phyloP scores from a whole-genome alignment of 1,139 yeast genomes.

The Hansenula sp. region DNA sequence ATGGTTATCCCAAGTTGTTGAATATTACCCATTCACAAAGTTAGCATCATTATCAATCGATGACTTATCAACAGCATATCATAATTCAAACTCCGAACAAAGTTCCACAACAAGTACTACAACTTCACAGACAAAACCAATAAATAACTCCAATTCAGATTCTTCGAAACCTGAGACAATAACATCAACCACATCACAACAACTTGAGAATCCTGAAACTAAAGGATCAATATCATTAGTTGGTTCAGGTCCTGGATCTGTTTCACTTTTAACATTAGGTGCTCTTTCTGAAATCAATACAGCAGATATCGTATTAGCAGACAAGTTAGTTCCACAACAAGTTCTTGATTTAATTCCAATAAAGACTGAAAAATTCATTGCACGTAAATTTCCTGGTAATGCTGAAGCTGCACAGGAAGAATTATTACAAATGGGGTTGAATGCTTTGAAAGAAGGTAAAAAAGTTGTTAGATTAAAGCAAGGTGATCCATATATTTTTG shows the following conservation, averaged over 20 bases:
- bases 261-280: slow-evolving; percentile 76
- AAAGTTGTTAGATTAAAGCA: slow-evolving; percentile 88
- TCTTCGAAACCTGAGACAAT: not conserved
- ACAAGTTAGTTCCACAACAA: slow-evolving; percentile 86
- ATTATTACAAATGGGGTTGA: slow-evolving; percentile 64
- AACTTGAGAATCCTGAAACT: not conserved
- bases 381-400: slow-evolving; percentile 93
- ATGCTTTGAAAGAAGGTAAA: slow-evolving; percentile 58
- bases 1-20: slow-evolving; percentile 89
- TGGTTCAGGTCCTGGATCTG: slow-evolving; percentile 94
- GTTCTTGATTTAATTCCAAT: slow-evolving; percentile 79
- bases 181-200: not conserved
- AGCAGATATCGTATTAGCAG: slow-evolving; percentile 86
- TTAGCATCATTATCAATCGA: slow-evolving; percentile 54
- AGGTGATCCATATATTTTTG: slow-evolving; percentile 96
- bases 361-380: slow-evolving; percentile 73
- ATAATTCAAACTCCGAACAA: slow-evolving; percentile 6
- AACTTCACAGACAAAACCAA: not conserved
- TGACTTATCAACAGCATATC: slow-evolving; percentile 46
- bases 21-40: slow-evolving; percentile 75
- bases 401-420: slow-evolving; percentile 94
- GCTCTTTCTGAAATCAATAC: slow-evolving; percentile 76
- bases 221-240: slow-evolving; percentile 69
- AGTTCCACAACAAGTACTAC: not conserved
- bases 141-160: not conserved